Percentiles rank a stretch among this genome's conserved stretches.
phyloP scores from a whole-genome alignment of 2,329 filamentous ascomycete genomes.

The Alternaria gaisen region DNA sequence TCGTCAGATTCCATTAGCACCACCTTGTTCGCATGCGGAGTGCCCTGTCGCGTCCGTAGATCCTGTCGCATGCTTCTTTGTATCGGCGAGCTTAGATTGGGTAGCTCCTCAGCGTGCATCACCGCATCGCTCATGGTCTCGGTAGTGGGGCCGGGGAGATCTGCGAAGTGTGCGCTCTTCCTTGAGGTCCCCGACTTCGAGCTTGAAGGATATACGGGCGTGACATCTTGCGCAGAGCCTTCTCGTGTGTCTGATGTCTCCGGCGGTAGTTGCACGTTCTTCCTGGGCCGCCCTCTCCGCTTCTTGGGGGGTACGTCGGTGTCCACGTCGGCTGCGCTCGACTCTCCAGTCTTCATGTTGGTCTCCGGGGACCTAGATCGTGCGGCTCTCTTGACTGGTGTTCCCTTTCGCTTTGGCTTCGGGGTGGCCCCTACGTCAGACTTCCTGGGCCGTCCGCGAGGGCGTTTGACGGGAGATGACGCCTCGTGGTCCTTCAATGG shows the following conservation, averaged over 20 bases:
- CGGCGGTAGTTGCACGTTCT: slow-evolving; percentile 34
- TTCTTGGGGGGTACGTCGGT: slow-evolving; percentile 41
- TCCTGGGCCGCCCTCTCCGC: slow-evolving; percentile 45
- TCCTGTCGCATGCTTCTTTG: slow-evolving; percentile 24
- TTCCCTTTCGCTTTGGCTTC: slow-evolving; percentile 44
- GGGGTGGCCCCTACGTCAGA: slow-evolving; percentile 39
- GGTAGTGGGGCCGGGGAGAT: slow-evolving; percentile 8
- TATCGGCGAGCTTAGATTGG: slow-evolving; percentile 20
- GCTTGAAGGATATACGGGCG: slow-evolving; percentile 9
- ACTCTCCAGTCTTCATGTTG: slow-evolving; percentile 28
- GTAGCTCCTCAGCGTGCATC: slow-evolving; percentile 15
- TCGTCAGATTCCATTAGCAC: slow-evolving; percentile 30
- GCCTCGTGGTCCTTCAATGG: slow-evolving; percentile 53
- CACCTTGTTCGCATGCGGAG: slow-evolving; percentile 37
- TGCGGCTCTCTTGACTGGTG: slow-evolving; percentile 42
- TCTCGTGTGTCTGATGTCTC: slow-evolving; percentile 16
- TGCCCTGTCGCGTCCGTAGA: slow-evolving; percentile 37
- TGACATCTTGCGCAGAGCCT: slow-evolving; percentile 7
- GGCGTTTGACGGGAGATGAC: slow-evolving; percentile 49
- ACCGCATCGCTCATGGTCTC: slow-evolving; percentile 22
- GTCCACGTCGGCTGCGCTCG: slow-evolving; percentile 34
- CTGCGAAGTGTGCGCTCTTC: slow-evolving; percentile 20
- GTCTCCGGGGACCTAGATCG: slow-evolving; percentile 33
- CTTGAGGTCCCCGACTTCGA: slow-evolving; percentile 10
- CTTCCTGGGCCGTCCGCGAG: slow-evolving; percentile 49